Evolutionary conservation across 768 basidiomycete species (phyloP), one percentile per base, ranked within the genome.

Genomic region (Termitomyces sp.): DNA sequence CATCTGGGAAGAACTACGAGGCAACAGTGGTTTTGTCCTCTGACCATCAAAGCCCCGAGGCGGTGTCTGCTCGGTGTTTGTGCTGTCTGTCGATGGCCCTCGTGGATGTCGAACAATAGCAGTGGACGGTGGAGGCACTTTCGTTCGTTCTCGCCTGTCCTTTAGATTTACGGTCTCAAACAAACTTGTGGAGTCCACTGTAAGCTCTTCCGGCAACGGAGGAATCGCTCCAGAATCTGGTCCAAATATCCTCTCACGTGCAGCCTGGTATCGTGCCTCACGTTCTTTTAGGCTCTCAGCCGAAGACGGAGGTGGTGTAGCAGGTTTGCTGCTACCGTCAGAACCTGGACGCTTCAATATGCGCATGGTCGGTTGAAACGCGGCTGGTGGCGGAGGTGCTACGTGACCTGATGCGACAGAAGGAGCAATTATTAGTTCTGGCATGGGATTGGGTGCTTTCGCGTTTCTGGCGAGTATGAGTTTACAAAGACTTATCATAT

Each of bases 161-260:
- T 32, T 57, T 3, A 43, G 50, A 12, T 46, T 38, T 8, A 44
- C 20, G 14, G 60, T 18, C n/a, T 52, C 32, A 1, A 46, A 45
- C 10, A 44, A 38, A 16, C 36, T 51, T 4, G 47, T 36, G 12
- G 16, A 8, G 43, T 58, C 63, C 28, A 22, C n/a, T 8, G 46
- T 28, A 14, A 22, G 35, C 22, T 57, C 53, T 45, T 56, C 58
- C 22, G 7, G 18, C 5, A 12, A 42, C 20, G 53, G 46, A n/a
- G 30, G 49, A 30, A 8, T 43, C 14, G 56, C 33, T 20, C 53
- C 64, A 4, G 61, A 59, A 28, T 64, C 60, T 18, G 62, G 63
- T 4, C 84, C 83, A 59, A 91, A 92, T 53, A 92, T 91, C 22
- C 90, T 78, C 55, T 86, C 82, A 28, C 90, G 74, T 3, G 90